Evolutionary conservation across 2,329 filamentous ascomycete genomes (phyloP).

Genomic region (Ambrosiella xylebori): DNA sequence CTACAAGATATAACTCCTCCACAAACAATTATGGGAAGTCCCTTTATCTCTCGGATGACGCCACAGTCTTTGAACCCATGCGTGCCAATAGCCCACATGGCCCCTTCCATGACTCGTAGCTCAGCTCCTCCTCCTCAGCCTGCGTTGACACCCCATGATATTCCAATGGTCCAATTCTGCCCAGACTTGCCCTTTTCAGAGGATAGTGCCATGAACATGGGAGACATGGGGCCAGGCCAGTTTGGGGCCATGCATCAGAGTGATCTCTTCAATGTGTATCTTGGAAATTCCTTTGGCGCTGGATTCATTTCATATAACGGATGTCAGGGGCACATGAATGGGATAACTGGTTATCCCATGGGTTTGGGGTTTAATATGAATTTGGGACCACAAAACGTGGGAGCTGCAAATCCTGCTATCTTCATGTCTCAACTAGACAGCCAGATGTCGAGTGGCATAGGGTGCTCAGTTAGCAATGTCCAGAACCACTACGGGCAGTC

Average conservation of each 20-base stretch:
- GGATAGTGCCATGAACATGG: neutral
- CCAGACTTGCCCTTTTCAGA: neutral
- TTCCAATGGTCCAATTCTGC: neutral
- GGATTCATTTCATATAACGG: neutral
- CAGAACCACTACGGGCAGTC: too few species aligned
- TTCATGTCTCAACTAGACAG: too few species aligned
- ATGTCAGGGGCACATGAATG: neutral
- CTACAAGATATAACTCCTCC: neutral
- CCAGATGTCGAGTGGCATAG: too few species aligned
- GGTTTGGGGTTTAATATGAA: too few species aligned
- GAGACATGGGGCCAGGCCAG: neutral
- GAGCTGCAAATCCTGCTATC: too few species aligned
- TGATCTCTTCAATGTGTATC: neutral
- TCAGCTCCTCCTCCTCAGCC: neutral
- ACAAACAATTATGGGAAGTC: neutral
- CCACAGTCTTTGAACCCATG: neutral
- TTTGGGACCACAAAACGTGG: too few species aligned
- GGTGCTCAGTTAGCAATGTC: neutral
- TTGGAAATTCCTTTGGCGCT: neutral
- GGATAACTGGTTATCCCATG: neutral
- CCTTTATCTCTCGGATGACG: neutral
- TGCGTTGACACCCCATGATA: neutral
- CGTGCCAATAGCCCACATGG: neutral
- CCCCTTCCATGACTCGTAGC: neutral
- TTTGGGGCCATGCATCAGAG: neutral